Conservation (phyloP, 306 rosid genomes). For the Pyrus bretschneideri region DNA sequence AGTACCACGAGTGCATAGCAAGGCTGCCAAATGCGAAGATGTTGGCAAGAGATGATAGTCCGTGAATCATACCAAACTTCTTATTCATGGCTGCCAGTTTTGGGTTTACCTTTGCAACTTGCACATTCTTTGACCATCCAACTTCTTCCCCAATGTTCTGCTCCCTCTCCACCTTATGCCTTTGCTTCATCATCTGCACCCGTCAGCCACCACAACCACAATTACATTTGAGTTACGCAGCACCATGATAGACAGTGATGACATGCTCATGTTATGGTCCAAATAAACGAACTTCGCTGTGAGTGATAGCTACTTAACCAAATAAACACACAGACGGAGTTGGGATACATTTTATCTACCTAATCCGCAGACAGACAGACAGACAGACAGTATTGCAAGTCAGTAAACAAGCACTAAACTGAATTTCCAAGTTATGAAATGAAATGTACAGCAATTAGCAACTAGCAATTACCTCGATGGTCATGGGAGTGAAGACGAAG, state of each 20-base stretch:
- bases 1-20: conserved; percentile 94
- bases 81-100: conserved; percentile 92
- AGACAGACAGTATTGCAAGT: too few species aligned
- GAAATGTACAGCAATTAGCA: background rate
- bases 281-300: background rate
- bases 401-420: background rate
- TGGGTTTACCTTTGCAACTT: conserved; percentile 81
- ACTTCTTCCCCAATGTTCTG: conserved; percentile 74
- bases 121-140: conserved; percentile 90
- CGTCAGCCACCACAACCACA: background rate
- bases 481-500: conserved; percentile 92
- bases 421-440: background rate
- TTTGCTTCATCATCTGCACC: conserved; percentile 89
- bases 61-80: conserved; percentile 98
- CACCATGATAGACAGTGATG: background rate
- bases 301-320: background rate
- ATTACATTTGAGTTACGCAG: background rate
- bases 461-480: conserved; percentile 59
- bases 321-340: background rate
- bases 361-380: background rate
- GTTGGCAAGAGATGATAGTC: conserved; percentile 91
- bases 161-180: conserved; percentile 95
- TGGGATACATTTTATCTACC: background rate
- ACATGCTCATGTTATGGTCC: background rate
- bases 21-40: conserved; percentile 90